These are phyloP conservation scores for Chrysosphaeria jannelii DNA, from an alignment of 2,329 filamentous ascomycete species.

Conservation along the genomic window DNA sequence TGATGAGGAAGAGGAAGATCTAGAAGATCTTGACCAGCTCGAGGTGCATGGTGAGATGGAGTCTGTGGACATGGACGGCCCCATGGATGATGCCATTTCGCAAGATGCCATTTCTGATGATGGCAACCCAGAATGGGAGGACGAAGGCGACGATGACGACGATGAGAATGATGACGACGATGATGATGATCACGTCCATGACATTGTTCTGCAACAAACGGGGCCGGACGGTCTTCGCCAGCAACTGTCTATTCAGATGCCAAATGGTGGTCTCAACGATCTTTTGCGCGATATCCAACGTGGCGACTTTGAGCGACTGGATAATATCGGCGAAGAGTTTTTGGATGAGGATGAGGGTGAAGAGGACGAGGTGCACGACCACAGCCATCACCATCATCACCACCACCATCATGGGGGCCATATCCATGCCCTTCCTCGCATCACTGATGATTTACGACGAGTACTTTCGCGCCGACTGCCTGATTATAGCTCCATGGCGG, in stretches of 20 bases:
- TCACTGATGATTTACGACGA: too few species aligned
- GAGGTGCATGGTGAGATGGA: not conserved
- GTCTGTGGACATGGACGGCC: conserved; percentile 21
- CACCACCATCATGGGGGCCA: conserved; percentile 9
- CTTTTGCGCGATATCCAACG: too few species aligned
- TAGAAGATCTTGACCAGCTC: conserved; percentile 16
- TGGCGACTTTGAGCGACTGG: too few species aligned
- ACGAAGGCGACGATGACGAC: conserved; percentile 24
- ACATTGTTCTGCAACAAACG: too few species aligned
- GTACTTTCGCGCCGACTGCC: too few species aligned
- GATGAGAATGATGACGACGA: conserved; percentile 14
- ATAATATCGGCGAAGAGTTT: too few species aligned
- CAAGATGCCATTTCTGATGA: conserved; percentile 31
- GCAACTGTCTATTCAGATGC: too few species aligned
- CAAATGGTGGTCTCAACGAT: too few species aligned
- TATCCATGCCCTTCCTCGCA: conserved; percentile 25
- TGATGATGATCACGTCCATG: conserved; percentile 22
- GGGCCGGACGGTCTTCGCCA: too few species aligned
- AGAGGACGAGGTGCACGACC: conserved; percentile 15
- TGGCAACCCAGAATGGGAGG: conserved; percentile 29
- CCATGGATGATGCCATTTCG: conserved; percentile 18
- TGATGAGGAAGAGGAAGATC: conserved; percentile 12
- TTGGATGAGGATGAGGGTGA: conserved; percentile 23
- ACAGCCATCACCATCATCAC: conserved; percentile 14
- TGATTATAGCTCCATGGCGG: too few species aligned